These are phyloP conservation scores for Delphinella strobiligena DNA, from an alignment of 2,329 filamentous ascomycete genomes.

Conservation along the genomic window DNA sequence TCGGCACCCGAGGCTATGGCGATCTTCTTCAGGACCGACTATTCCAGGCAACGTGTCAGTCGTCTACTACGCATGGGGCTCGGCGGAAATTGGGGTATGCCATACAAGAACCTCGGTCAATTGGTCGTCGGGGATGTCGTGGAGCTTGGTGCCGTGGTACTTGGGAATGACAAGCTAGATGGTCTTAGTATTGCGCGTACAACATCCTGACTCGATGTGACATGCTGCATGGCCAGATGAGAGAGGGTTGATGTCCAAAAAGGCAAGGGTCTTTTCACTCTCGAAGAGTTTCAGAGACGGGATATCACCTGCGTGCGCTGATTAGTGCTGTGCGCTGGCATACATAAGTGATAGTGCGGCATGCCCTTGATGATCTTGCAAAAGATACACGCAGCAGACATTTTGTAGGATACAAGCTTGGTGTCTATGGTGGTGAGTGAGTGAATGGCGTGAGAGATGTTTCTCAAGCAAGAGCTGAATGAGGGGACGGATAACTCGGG, in stretches of 20 bases:
- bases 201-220: constrained; percentile 1
- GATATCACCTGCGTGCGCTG: constrained; percentile 60
- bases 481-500: too few relatives aligned
- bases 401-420: background rate
- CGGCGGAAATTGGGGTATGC: background rate
- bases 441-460: too few relatives aligned
- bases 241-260: constrained; percentile 89
- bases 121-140: constrained; percentile 84
- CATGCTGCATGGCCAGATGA: constrained; percentile 79
- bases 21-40: constrained; percentile 79
- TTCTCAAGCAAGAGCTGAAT: too few relatives aligned
- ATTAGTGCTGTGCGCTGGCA: too few relatives aligned
- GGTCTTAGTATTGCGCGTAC: background rate
- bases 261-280: constrained; percentile 83
- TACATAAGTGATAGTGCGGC: constrained; percentile 2
- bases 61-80: too few relatives aligned
- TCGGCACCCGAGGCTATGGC: constrained; percentile 61
- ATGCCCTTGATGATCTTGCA: constrained; percentile 95
- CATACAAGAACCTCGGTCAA: constrained; percentile 68
- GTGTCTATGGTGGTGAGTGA: too few relatives aligned
- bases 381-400: constrained; percentile 64
- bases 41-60: constrained; percentile 2
- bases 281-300: constrained; percentile 95
- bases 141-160: constrained; percentile 79
- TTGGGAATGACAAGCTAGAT: constrained; percentile 97